These are phyloP conservation scores for Mrakia hoshinonis DNA, from an alignment of 768 basidiomycete genomes.

Conservation along the genomic window DNA sequence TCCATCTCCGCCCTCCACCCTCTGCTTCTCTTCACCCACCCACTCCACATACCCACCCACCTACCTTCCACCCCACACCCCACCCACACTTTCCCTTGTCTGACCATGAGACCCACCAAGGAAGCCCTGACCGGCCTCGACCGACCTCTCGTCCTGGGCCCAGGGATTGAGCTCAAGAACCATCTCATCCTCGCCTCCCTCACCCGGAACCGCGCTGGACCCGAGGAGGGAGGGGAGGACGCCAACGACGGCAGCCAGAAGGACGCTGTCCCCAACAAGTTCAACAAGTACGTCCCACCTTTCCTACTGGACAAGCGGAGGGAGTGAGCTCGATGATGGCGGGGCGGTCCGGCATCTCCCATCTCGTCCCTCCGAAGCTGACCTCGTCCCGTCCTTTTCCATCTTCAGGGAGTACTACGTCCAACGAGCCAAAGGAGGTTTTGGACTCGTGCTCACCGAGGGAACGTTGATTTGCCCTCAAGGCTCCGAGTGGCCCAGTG, in stretches of 20 bases:
- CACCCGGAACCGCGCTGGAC: slow-evolving; percentile 44
- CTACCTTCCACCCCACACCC: too few species aligned
- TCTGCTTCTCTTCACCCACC: too few species aligned
- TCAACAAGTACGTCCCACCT: slow-evolving; percentile 34
- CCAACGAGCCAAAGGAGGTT: slow-evolving; percentile 43
- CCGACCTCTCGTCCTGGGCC: too few species aligned
- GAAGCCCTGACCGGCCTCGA: too few species aligned
- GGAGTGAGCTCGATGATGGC: background rate
- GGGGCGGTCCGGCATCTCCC: background rate
- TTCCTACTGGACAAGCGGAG: background rate
- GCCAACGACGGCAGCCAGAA: background rate
- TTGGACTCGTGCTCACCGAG: slow-evolving; percentile 45
- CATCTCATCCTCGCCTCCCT: slow-evolving; percentile 45
- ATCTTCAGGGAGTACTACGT: slow-evolving; percentile 42
- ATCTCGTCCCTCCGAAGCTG: background rate
- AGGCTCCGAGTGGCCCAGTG: slow-evolving; percentile 33
- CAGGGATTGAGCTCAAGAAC: slow-evolving; percentile 37
- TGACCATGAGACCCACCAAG: too few species aligned
- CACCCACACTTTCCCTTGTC: too few species aligned
- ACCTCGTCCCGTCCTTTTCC: background rate
- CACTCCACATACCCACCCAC: too few species aligned
- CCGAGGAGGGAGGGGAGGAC: slow-evolving; percentile 31
- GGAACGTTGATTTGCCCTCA: slow-evolving; percentile 44
- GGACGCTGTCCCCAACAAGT: slow-evolving; percentile 40
- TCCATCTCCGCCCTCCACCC: too few species aligned